These are phyloP conservation scores for Fusarium denticulatum DNA, from an alignment of 2,329 filamentous ascomycete genomes.

Conservation along the genomic window DNA sequence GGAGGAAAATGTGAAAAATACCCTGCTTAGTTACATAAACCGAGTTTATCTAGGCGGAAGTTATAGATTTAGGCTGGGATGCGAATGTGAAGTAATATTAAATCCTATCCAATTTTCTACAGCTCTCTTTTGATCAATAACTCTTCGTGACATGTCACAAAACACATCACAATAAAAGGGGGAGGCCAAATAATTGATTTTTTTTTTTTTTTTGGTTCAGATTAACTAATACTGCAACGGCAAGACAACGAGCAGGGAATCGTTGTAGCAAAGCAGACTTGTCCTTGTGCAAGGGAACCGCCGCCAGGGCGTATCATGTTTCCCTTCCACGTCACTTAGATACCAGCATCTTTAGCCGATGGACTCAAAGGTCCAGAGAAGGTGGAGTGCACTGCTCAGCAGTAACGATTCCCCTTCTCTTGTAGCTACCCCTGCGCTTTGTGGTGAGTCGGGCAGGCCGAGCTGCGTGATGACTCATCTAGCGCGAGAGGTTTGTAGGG, in stretches of 20 bases:
- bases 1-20: neutral
- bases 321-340: conserved; percentile 40
- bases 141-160: neutral
- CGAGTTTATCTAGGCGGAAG: neutral
- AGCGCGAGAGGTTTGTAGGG: conserved; percentile 38
- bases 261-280: conserved; percentile 49
- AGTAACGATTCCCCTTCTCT: conserved; percentile 29
- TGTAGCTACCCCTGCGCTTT: conserved; percentile 21
- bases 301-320: conserved; percentile 46
- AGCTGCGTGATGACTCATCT: conserved; percentile 26
- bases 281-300: conserved; percentile 46
- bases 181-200: conserved; percentile 16
- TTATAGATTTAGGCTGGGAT: neutral
- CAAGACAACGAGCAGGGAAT: conserved; percentile 53
- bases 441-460: conserved; percentile 24
- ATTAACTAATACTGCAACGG: conserved; percentile 57
- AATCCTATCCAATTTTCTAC: neutral
- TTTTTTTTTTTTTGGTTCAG: conserved; percentile 42
- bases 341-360: conserved; percentile 50
- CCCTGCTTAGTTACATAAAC: neutral
- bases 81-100: neutral
- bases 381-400: conserved; percentile 35
- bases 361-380: conserved; percentile 32
- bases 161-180: neutral
- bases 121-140: neutral